phyloP scores from a whole-genome alignment of 768 basidiomycete species.

The Suillus luteus region DNA sequence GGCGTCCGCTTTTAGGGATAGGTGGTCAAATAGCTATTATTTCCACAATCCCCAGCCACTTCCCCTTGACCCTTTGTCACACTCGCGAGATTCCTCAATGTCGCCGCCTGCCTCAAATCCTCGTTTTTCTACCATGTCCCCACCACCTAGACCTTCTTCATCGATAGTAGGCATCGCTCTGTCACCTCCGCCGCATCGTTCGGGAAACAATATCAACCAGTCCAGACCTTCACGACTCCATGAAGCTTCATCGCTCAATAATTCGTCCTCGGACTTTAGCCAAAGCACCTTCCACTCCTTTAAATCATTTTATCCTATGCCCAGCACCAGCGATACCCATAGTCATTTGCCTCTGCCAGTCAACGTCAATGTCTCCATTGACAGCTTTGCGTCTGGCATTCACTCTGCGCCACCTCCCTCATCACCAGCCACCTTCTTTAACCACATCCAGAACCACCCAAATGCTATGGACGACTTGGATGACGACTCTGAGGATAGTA shows the following conservation, averaged over 20 bases:
- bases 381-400: slow-evolving; percentile 44
- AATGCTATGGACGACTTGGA: slow-evolving; percentile 74
- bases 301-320: slow-evolving; percentile 28
- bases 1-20: slow-evolving; percentile 78
- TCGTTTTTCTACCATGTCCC: slow-evolving; percentile 44
- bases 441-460: slow-evolving; percentile 66
- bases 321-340: slow-evolving; percentile 16
- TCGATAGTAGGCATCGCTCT: slow-evolving; percentile 58
- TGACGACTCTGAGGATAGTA: slow-evolving; percentile 51
- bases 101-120: slow-evolving; percentile 19
- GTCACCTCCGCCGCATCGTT: slow-evolving; percentile 50
- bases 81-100: slow-evolving; percentile 26
- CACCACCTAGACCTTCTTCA: slow-evolving; percentile 64
- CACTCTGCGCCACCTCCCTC: slow-evolving; percentile 66
- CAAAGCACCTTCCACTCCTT: slow-evolving; percentile 35
- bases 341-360: slow-evolving; percentile 27
- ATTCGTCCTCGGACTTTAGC: slow-evolving; percentile 27
- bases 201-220: slow-evolving; percentile 22
- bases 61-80: slow-evolving; percentile 14
- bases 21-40: slow-evolving; percentile 37
- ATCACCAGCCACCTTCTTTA: slow-evolving; percentile 74
- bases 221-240: slow-evolving; percentile 20
- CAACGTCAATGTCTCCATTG: slow-evolving; percentile 49
- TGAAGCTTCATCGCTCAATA: slow-evolving; percentile 19
- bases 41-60: slow-evolving; percentile 28